Percentiles rank a stretch among this genome's conserved stretches.
Conservation (phyloP, 148 eudicot genomes). For the Euryodendron excelsum region DNA sequence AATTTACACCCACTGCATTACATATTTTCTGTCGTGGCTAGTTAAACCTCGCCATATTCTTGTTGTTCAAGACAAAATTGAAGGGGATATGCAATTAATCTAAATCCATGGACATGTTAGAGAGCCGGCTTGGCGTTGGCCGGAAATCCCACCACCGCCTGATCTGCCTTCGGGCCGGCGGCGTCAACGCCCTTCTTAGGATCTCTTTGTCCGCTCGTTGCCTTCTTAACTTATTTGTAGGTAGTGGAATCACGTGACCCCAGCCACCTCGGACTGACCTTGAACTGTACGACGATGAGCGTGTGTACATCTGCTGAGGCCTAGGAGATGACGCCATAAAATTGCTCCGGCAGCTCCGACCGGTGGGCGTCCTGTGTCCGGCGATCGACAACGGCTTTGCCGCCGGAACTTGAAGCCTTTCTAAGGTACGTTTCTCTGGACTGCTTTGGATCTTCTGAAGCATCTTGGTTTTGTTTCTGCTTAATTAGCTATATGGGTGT, state of each 20-base stretch:
- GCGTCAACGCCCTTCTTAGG: conserved; percentile 52
- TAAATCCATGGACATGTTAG: conserved; percentile 51
- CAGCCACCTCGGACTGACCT: conserved; percentile 18
- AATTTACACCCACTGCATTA: background rate
- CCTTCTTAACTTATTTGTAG: conserved; percentile 30
- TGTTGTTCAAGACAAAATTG: background rate
- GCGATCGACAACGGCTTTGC: background rate
- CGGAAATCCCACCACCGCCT: conserved; percentile 63
- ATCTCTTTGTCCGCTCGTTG: conserved; percentile 52
- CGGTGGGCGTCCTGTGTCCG: background rate
- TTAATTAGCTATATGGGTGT: background rate
- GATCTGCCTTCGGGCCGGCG: conserved; percentile 42
- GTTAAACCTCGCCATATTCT: background rate
- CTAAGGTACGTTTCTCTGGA: conserved; percentile 2
- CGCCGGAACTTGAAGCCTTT: conserved; percentile 17
- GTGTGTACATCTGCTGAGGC: background rate
- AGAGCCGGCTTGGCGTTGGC: conserved; percentile 73
- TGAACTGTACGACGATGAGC: conserved; percentile 17
- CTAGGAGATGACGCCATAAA: background rate
- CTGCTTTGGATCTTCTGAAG: conserved; percentile 14
- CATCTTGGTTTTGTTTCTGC: background rate
- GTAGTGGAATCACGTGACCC: background rate
- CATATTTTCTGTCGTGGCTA: background rate
- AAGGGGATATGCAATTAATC: background rate
- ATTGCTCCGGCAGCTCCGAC: background rate